Evolutionary conservation across 495 filamentous ascomycete species (phyloP), one percentile per base, ranked within the genome.

Genomic region (Lepraria neglecta): DNA sequence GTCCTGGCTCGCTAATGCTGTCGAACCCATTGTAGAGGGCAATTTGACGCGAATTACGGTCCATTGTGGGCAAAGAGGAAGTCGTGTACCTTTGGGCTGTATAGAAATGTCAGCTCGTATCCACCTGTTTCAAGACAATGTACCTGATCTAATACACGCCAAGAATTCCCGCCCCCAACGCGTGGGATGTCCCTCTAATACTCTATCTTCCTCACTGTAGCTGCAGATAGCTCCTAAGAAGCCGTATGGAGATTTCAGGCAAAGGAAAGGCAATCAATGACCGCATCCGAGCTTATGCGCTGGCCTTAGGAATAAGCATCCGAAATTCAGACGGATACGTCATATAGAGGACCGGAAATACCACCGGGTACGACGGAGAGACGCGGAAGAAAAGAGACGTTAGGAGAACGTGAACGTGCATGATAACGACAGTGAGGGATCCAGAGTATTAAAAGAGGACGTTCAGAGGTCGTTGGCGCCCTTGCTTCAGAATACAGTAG

Each of bases 1-100:
- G 44, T 28, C 59, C 56, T 11, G 67, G 67, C 38, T 69, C 67
- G 11, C 62, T 42, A 28, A 69, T 66, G 15, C 54, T 64, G 31
- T 69, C 67, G 33, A 69, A 69, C 3, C 60, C 59, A 50, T 61
- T 51, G 28, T 65, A 59, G 19, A 51, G 56, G 30, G 51, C 19
- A 44, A 63, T 64, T 0, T 60, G 50, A 45, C 60, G 64, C 24
- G 60, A 57, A n/a, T 40, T 28, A 21, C 40, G 51, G 3, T 58
- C 42, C 59, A 61, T 61, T 33, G 10, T 31, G 7, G 35, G 46
- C 10, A 43, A 33, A 33, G 9, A 44, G 35, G 35, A 38, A 38
- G 35, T 38, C 1, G 35, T 5, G 12, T 38, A 10, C 4, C 43
- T 46, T 12, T 12, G 15, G 24, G 35, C 21, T 42, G 10, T 42